Percentiles rank a stretch among this genome's conserved stretches.
Evolutionary conservation across 768 basidiomycete species (phyloP).

Genomic region (Collybia mongolica): DNA sequence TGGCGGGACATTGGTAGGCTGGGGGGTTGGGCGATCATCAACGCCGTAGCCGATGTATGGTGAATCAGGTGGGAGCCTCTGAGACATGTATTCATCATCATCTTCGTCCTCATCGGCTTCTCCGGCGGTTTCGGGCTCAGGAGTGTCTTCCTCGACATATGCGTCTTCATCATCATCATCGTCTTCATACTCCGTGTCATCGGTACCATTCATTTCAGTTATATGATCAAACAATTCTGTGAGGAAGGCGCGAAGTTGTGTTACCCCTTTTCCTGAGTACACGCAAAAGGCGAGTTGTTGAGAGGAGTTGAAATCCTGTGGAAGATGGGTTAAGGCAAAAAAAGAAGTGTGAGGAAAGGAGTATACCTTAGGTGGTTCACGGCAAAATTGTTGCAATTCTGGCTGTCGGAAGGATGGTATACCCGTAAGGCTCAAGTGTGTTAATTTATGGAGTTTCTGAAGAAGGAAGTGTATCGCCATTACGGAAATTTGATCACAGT

Average conservation of each 20-base stretch:
- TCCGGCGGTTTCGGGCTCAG: conserved; percentile 37
- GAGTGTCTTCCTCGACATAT: conserved; percentile 48
- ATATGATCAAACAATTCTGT: conserved; percentile 75
- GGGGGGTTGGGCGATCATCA: conserved; percentile 11
- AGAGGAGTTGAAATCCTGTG: conserved; percentile 85
- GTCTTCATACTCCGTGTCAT: conserved; percentile 68
- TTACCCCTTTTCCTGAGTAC: conserved; percentile 90
- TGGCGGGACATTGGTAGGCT: conserved; percentile 23
- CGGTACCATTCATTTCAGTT: conserved; percentile 68
- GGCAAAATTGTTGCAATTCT: conserved; percentile 88
- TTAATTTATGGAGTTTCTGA: conserved; percentile 84
- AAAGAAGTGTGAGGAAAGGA: not conserved
- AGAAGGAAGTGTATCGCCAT: conserved; percentile 89
- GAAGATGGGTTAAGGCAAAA: conserved; percentile 6
- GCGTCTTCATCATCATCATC: conserved; percentile 53
- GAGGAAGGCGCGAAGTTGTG: conserved; percentile 77
- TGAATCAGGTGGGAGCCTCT: conserved; percentile 23
- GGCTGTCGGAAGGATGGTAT: conserved; percentile 84
- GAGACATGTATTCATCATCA: conserved; percentile 29
- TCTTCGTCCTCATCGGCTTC: conserved; percentile 33
- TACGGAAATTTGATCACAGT: conserved; percentile 94
- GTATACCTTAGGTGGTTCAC: conserved; percentile 79
- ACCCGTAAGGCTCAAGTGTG: conserved; percentile 97
- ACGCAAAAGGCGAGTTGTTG: conserved; percentile 94
- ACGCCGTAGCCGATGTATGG: conserved; percentile 18